Conservation (phyloP, 2,329 filamentous ascomycete species). For the Sclerotiophoma versabilis region DNA sequence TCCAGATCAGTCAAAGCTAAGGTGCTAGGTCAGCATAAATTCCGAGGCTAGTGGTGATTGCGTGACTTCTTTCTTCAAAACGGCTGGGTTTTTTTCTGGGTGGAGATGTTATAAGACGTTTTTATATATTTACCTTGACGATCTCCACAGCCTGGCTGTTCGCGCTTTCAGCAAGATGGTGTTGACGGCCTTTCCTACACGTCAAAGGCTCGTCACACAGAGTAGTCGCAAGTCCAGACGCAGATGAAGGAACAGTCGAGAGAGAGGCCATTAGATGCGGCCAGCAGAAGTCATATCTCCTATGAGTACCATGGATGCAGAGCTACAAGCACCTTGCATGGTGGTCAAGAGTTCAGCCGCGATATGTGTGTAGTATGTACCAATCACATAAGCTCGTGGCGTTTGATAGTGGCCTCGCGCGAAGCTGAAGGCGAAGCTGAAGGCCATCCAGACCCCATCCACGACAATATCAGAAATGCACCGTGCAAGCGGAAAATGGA, state of each 20-base stretch:
- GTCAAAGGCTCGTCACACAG: neutral
- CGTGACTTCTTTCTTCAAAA: too few species aligned
- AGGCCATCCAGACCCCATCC: neutral
- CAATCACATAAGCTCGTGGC: neutral
- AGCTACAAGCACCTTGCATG: neutral
- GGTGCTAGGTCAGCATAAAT: too few species aligned
- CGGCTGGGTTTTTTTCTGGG: too few species aligned
- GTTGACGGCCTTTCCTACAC: too few species aligned
- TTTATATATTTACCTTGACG: too few species aligned
- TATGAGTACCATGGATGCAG: neutral
- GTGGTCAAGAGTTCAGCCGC: constrained; percentile 1
- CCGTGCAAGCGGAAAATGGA: neutral
- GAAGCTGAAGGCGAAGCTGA: constrained; percentile 2
- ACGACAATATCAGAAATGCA: neutral
- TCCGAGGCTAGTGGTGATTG: too few species aligned
- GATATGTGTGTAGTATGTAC: neutral
- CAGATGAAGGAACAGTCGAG: too few species aligned
- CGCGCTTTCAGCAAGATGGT: too few species aligned
- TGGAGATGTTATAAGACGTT: too few species aligned
- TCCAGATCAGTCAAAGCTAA: too few species aligned
- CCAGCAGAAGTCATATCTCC: neutral
- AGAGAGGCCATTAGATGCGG: neutral
- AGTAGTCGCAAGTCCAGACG: too few species aligned
- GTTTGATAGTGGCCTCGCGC: neutral
- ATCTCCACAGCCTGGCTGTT: too few species aligned